Percentiles rank a stretch among this genome's conserved stretches.
Conservation (phyloP, 139 green algal species). For the Micromonas pusilla region DNA sequence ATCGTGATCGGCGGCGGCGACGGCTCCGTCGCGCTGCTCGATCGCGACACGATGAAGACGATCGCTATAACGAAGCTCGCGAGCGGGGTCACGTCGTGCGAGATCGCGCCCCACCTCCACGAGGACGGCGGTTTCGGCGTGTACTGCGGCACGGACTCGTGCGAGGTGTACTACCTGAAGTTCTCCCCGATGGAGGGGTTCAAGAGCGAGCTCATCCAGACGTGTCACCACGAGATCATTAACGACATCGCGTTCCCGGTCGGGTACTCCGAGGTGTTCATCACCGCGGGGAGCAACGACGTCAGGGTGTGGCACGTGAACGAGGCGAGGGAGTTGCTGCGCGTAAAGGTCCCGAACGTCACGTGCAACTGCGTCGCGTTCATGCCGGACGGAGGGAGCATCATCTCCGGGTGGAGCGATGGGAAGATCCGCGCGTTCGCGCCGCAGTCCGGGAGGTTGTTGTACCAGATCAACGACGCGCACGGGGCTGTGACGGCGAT, state of each 20-base stretch:
- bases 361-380: constrained; percentile 71
- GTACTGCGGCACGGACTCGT: constrained; percentile 55
- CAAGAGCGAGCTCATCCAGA: constrained; percentile 58
- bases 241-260: constrained; percentile 65
- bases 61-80: constrained; percentile 10
- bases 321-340: constrained; percentile 69
- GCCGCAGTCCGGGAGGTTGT: constrained; percentile 66
- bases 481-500: constrained; percentile 72
- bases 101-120: constrained; percentile 36
- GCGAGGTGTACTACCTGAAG: constrained; percentile 62
- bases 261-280: constrained; percentile 62
- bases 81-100: constrained; percentile 51
- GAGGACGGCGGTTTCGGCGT: constrained; percentile 40
- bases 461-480: constrained; percentile 73
- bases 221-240: constrained; percentile 54
- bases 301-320: constrained; percentile 71
- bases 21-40: constrained; percentile 42
- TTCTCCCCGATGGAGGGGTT: constrained; percentile 30
- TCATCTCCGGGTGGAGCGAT: constrained; percentile 70
- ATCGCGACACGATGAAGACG: neutral
- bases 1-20: constrained; percentile 59
- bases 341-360: constrained; percentile 57
- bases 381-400: constrained; percentile 54
- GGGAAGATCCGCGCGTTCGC: constrained; percentile 74
- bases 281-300: constrained; percentile 52